Conservation (phyloP, 192 early-diverging fungal genomes). For the Backusella australiensis region DNA sequence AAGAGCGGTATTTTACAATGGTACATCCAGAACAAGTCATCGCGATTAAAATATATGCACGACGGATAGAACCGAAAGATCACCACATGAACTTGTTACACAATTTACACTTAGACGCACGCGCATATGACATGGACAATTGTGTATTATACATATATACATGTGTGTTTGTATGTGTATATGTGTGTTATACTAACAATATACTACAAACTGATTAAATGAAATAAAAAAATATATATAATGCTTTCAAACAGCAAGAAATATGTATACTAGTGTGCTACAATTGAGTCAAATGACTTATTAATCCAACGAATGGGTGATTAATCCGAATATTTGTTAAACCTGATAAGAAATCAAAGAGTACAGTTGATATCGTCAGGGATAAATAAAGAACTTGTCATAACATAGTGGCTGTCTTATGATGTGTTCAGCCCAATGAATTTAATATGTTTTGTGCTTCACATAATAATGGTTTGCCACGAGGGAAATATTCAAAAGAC, state of each 20-base stretch:
- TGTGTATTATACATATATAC: not conserved
- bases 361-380: not conserved
- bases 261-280: not conserved
- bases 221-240: not conserved
- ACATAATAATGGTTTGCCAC: not conserved
- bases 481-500: not conserved
- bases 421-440: not conserved
- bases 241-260: not conserved
- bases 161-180: not conserved
- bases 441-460: not conserved
- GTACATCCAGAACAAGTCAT: not conserved
- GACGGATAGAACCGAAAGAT: not conserved
- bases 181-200: not conserved
- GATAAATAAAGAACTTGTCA: constrained; percentile 1
- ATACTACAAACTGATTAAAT: not conserved
- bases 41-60: not conserved
- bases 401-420: not conserved
- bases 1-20: not conserved
- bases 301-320: not conserved
- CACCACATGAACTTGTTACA: not conserved
- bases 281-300: not conserved
- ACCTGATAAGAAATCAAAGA: not conserved
- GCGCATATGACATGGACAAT: not conserved
- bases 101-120: not conserved
- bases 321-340: constrained; percentile 5